Base-by-base conservation (phyloP, 495 filamentous ascomycete species). In the Articulospora tetracladia region DNA sequence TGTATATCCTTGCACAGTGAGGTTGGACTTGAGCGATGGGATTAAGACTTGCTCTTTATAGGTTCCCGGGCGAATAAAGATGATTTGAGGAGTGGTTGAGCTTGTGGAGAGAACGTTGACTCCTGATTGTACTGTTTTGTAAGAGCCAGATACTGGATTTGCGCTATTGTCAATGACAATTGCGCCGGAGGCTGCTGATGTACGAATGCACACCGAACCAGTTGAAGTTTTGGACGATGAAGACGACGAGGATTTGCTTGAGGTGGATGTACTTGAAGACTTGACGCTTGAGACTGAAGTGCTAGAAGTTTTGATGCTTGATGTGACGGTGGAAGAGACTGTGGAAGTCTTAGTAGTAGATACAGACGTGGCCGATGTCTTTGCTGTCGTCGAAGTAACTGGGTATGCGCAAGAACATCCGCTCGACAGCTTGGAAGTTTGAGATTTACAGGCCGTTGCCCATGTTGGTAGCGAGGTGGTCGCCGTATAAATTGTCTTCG, bases 31-130 rank as follows among this genome's bases (percentile, higher is more conserved):
- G 12, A 64, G 58, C 2, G 49, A 28, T 25, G 62, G 62, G 32
- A 85, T 75, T 60, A 78, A 78, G 22, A 85, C 81, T 69, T 86
- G 83, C 58, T 86, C 83, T 0, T 63, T 57, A 70, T 86, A 85
- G 30, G 77, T 79, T 11, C 83, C 83, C 8, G 74, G 70, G 61
- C 83, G 71, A 68, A 90, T 82, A 75, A 88, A 89, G 68, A 90
- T 81, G 62, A 75, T 81, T 65, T 87, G 83, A 1, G 58, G 49
- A 4, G 30, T 59, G 1, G 47, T 61, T 17, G 53, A 51, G 27
- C 25, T 65, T 17, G 25, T 36, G 4, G 63, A 65, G 17, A 61
- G 54, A 15, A 59, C 63, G 57, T 52, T 47, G 22, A 61, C 55
- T 26, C 39, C 63, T 23, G 28, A 59, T 26, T 65, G 53, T 15